These are phyloP conservation scores for Cyclotella atomus DNA, from an alignment of 108 stramenopile genomes.

Conservation along the genomic window DNA sequence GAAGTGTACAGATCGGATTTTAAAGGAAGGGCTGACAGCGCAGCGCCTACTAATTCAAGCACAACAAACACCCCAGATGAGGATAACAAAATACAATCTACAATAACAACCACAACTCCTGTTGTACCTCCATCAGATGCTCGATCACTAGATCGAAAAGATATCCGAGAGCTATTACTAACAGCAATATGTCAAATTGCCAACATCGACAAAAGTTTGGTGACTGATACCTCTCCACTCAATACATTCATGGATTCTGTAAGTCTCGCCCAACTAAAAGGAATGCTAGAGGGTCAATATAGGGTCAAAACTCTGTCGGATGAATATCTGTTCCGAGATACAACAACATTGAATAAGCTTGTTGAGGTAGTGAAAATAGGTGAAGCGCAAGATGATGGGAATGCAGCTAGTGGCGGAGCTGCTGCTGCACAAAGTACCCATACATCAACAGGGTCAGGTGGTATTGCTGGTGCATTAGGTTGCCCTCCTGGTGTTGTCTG, in stretches of 20 bases:
- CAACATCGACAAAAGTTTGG: conserved; percentile 54
- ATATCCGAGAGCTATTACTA: conserved; percentile 62
- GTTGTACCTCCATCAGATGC: conserved; percentile 27
- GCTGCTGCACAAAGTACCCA: conserved; percentile 3
- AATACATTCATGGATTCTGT: conserved; percentile 84
- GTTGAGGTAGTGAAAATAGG: conserved; percentile 85
- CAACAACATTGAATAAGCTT: conserved; percentile 73
- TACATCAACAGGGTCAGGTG: conserved; percentile 29
- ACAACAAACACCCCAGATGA: neutral
- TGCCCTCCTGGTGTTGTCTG: conserved; percentile 79
- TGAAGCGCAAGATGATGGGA: conserved; percentile 62
- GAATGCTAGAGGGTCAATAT: conserved; percentile 72
- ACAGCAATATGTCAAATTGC: conserved; percentile 63
- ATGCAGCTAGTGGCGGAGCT: conserved; percentile 15
- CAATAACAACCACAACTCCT: neutral
- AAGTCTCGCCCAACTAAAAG: conserved; percentile 85
- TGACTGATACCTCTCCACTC: conserved; percentile 64
- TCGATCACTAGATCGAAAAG: conserved; percentile 57
- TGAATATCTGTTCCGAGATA: conserved; percentile 87
- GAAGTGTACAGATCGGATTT: conserved; percentile 70
- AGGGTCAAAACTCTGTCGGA: conserved; percentile 74
- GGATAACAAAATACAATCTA: neutral
- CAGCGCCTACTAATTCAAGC: neutral
- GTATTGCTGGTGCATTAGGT: conserved; percentile 74
- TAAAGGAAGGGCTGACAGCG: neutral